Conservation (phyloP, 306 rosid genomes). For the Pyrus pyrifolia region DNA sequence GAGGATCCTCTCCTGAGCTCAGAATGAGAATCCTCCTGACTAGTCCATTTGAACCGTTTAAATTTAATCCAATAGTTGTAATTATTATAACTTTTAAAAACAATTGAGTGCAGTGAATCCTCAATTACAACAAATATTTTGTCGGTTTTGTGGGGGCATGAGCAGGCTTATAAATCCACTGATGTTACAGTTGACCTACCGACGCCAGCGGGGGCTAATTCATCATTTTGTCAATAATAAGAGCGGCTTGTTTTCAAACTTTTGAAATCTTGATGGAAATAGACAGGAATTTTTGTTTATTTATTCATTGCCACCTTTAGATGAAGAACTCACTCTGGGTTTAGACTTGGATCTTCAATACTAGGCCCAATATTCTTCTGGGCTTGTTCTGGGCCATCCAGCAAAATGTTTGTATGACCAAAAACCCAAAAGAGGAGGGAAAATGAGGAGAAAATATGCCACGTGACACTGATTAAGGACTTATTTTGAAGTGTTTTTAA, state of each 20-base stretch:
- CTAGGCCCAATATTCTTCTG: neutral
- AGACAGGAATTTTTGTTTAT: neutral
- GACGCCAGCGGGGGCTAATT: neutral
- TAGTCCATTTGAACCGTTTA: no score
- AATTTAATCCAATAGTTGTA: no score
- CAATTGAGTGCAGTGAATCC: neutral
- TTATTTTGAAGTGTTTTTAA: no score
- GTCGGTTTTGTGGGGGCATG: neutral
- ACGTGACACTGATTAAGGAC: no score
- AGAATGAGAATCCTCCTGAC: no score
- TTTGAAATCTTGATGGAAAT: neutral
- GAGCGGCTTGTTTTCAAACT: neutral
- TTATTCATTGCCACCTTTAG: neutral
- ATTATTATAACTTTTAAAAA: no score
- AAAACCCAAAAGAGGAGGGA: neutral
- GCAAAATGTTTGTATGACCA: neutral
- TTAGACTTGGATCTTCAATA: neutral
- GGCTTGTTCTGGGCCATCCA: neutral
- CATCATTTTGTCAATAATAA: slow-evolving; percentile 4
- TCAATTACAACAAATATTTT: neutral
- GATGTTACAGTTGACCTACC: neutral
- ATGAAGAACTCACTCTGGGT: neutral
- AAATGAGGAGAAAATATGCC: neutral
- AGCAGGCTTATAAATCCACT: neutral
- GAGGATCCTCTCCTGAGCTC: no score